Evolutionary conservation across 1,284 basidiomycete genomes (phyloP), one percentile per base, ranked within the genome.

Genomic region (Omphalotus olearius): DNA sequence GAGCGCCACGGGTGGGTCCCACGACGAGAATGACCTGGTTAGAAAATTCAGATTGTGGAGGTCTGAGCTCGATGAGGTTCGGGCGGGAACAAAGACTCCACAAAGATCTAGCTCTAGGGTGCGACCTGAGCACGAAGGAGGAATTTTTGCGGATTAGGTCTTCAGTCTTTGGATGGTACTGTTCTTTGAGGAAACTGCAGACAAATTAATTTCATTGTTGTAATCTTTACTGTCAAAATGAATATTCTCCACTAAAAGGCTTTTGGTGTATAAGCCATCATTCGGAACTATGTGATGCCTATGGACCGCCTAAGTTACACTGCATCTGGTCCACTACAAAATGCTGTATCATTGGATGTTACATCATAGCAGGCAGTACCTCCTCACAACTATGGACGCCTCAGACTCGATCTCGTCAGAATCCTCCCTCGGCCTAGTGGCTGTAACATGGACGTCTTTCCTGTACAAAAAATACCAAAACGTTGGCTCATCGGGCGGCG

Each of bases 31-130:
- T 43, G 60, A 59, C 1, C 52, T 72, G 39, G 50, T 74, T 33
- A 50, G 56, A 6, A 69, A 67, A 47, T 72, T 74, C 49, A 58
- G 55, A 43, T 54, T 40, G 0, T 74, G 71, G 71, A 65, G 70
- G 51, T 58, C 66, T 26, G 71, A 72, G 40, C 53, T 74, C 45
- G 63, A 67, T 40, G 58, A 44, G 5, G 61, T 73, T 40, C 63
- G 60, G n/a, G 66, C 64, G 7, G 60, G 62, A 45, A 44, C 44
- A 30, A 47, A 39, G 50, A 58, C 59, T 42, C 61, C 56, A 41
- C 51, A 42, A 47, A 56, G 57, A 16, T 54, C 60, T 9, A 52
- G 54, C 3, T 57, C 59, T 28, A 58, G 57, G 37, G 56, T 57
- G 18, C 51, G 54, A 14, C 58, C 59, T 20, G 57, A 56, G 17